Evolutionary conservation across 2,329 filamentous ascomycete species (phyloP), one percentile per base, ranked within the genome.

Genomic region (Chaetomiaceae sp.): DNA sequence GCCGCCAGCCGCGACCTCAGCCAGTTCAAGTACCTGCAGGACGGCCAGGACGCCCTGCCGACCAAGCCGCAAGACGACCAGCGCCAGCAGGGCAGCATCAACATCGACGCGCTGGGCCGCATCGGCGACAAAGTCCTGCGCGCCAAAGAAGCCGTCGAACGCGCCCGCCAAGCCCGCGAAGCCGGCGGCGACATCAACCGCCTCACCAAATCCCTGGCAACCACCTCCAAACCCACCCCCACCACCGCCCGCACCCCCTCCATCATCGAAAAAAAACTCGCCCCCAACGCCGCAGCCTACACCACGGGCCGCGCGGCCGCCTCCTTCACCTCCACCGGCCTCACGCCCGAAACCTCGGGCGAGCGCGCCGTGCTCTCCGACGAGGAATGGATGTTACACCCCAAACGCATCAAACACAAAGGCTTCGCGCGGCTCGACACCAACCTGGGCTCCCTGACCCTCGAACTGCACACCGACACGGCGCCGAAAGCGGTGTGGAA

Each of bases 401-500:
- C 90, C 6, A 86, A 84, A 58, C 81, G 88, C 33, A 82, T 98
- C 50, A 95, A 95, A 68, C 79, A 79, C 56, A 94, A 91, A 58
- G 93, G 91, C 20, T 97, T 95, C 63, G 90, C 86, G 6, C 82
- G 88, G n/a, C 78, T 98, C 37, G 82, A 85, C 56, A 98, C 93
- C 0, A 93, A 83, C 51, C 71, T 87, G 3, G 93, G 93, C 29
- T 82, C 90, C 52, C 63, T 98, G 17, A 96, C 88, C 53, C 71
- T 98, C 50, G 91, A 97, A 62, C 74, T 98, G 5, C 86, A 91
- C 53, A 87, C 93, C 2, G 93, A 98, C 62, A 86, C 84, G 45
- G 90, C 93, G 2, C 93, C 93, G 1, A 86, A 86, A 57, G 89
- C 93, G 0, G 93, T 97, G 2, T 98, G 91, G 88, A 98, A 98